phyloP scores from a whole-genome alignment of 208 protist species.

The Vickermania ingenoplastis region DNA sequence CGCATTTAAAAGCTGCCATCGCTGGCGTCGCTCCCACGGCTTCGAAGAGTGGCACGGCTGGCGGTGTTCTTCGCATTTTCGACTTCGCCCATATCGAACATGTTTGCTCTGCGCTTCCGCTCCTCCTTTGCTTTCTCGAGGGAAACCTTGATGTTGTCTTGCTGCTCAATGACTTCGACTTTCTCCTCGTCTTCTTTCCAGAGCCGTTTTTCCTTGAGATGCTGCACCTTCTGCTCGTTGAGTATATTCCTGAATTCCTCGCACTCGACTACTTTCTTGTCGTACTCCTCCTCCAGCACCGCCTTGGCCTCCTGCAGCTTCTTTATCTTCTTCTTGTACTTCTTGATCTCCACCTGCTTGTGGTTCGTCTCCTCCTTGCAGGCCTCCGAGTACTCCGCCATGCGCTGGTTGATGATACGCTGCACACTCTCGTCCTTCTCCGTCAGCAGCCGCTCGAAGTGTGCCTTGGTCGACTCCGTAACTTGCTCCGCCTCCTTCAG shows the following conservation, averaged over 20 bases:
- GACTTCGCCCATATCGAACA: conserved; percentile 70
- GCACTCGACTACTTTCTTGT: conserved; percentile 79
- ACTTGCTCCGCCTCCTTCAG: conserved; percentile 40
- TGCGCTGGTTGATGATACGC: conserved; percentile 61
- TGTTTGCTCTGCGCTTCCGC: conserved; percentile 46
- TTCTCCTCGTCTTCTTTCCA: conserved; percentile 39
- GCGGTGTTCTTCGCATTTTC: conserved; percentile 38
- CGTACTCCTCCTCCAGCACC: conserved; percentile 47
- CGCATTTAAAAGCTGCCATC: background rate
- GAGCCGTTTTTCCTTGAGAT: conserved; percentile 46
- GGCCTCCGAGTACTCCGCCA: conserved; percentile 50
- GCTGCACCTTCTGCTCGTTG: conserved; percentile 69
- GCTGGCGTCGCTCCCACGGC: background rate
- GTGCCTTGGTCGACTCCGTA: conserved; percentile 20
- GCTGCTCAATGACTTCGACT: conserved; percentile 52
- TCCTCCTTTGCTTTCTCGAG: conserved; percentile 70
- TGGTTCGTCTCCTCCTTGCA: conserved; percentile 31
- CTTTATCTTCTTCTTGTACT: conserved; percentile 76
- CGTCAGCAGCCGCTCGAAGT: conserved; percentile 35
- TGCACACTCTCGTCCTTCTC: conserved; percentile 72
- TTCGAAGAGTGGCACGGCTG: conserved; percentile 5
- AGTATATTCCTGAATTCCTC: conserved; percentile 64
- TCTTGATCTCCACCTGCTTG: conserved; percentile 36
- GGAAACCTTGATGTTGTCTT: conserved; percentile 61
- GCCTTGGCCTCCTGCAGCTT: conserved; percentile 50